These are phyloP conservation scores for Clavispora phyllophila DNA, from an alignment of 805 yeast genomes.

Conservation along the genomic window DNA sequence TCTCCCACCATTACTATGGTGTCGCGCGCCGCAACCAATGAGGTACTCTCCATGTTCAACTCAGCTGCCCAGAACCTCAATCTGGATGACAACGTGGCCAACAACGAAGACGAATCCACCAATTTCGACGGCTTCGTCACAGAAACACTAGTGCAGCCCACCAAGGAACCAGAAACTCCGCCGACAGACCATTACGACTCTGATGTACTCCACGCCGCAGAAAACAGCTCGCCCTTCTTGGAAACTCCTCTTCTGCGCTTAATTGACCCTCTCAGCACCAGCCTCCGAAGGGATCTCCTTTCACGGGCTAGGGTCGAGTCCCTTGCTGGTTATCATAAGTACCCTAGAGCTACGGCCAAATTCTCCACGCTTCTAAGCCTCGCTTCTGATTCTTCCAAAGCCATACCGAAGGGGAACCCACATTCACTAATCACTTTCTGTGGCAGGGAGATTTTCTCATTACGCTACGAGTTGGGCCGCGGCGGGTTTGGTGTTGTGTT, in stretches of 20 bases:
- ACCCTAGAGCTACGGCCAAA: background rate
- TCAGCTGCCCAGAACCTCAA: conserved; percentile 36
- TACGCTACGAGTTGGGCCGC: conserved; percentile 58
- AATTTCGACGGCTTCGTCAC: conserved; percentile 45
- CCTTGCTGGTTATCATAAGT: background rate
- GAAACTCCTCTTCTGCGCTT: conserved; percentile 15
- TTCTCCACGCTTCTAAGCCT: background rate
- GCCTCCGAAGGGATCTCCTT: background rate
- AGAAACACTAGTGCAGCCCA: conserved; percentile 31
- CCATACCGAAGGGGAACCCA: background rate
- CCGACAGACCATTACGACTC: conserved; percentile 25
- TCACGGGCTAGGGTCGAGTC: background rate
- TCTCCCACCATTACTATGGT: conserved; percentile 79
- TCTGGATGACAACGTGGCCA: conserved; percentile 26
- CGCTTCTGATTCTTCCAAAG: background rate
- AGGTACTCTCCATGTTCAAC: conserved; percentile 72
- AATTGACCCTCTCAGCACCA: background rate
- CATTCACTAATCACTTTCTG: conserved; percentile 34
- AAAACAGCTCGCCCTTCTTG: conserved; percentile 45
- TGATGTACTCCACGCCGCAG: conserved; percentile 16
- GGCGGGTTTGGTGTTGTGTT: conserved; percentile 83
- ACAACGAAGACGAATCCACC: conserved; percentile 21
- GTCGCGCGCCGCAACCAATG: conserved; percentile 71
- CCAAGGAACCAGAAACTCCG: conserved; percentile 17
- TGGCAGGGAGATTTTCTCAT: conserved; percentile 38